Evolutionary conservation across 306 rosid species (phyloP).

Genomic region (Vigna nakashimae): DNA sequence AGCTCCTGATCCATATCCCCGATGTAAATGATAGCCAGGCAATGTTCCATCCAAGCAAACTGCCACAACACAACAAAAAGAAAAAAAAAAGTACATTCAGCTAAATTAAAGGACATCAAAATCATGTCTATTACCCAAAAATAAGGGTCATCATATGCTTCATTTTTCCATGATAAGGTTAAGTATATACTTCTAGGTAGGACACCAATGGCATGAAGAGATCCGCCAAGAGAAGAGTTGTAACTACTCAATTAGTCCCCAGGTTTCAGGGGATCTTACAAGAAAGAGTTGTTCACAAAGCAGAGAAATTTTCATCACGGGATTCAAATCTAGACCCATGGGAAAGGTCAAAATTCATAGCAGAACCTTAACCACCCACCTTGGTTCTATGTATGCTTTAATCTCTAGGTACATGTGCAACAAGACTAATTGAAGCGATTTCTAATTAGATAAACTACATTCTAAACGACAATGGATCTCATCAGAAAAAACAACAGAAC

Average conservation of each 20-base stretch:
- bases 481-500: neutral
- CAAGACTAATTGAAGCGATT: neutral
- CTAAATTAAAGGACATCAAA: slow-evolving; percentile 20
- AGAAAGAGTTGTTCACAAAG: neutral
- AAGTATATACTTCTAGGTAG: neutral
- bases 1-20: slow-evolving; percentile 87
- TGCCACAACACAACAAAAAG: slow-evolving; percentile 42
- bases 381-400: neutral
- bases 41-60: slow-evolving; percentile 94
- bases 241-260: no score
- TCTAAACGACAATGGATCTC: slow-evolving; percentile 7
- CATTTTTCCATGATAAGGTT: neutral
- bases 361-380: neutral
- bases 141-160: neutral
- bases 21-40: slow-evolving; percentile 87
- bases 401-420: neutral
- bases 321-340: neutral
- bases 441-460: neutral
- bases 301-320: neutral
- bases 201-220: neutral
- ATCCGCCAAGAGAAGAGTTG: neutral
- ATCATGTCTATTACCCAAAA: slow-evolving; percentile 1
- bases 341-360: neutral
- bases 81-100: neutral
- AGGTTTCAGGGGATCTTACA: neutral